Conservation (phyloP, 2,329 filamentous ascomycete genomes). For the Diplodia corticola region DNA sequence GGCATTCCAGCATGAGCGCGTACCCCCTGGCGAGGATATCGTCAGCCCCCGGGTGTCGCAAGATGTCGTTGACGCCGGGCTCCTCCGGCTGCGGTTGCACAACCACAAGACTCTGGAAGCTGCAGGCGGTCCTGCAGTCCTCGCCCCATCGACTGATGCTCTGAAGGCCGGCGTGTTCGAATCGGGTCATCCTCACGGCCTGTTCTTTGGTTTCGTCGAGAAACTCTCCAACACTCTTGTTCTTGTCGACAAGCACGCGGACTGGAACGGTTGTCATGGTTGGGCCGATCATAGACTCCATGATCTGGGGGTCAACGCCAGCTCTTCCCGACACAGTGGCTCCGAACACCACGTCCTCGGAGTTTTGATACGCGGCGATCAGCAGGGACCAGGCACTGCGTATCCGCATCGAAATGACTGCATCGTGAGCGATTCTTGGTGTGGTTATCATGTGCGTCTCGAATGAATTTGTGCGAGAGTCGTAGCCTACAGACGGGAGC, state of each 20-base stretch:
- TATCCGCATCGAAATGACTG: constrained; percentile 25
- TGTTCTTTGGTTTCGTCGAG: constrained; percentile 28
- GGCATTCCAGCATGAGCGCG: background rate
- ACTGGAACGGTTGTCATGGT: background rate
- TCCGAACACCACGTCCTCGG: constrained; percentile 45
- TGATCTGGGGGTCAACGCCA: constrained; percentile 34
- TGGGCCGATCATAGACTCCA: constrained; percentile 42
- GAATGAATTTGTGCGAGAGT: too few species aligned
- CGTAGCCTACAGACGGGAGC: too few species aligned
- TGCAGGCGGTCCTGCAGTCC: constrained; percentile 48
- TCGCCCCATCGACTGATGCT: constrained; percentile 38
- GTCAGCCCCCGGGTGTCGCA: too few species aligned
- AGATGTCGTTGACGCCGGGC: too few species aligned
- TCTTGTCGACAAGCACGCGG: background rate
- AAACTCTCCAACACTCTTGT: background rate
- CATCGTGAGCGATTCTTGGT: background rate
- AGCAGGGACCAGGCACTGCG: constrained; percentile 44
- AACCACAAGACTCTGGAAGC: constrained; percentile 53
- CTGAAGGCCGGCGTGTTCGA: constrained; percentile 19
- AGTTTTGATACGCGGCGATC: constrained; percentile 36
- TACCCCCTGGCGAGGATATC: background rate
- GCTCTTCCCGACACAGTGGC: constrained; percentile 44
- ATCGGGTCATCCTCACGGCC: background rate
- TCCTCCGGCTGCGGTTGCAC: constrained; percentile 45
- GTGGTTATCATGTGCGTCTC: too few species aligned